Conservation (phyloP, 2,329 filamentous ascomycete genomes). For the Trichophyton benhamiae region DNA sequence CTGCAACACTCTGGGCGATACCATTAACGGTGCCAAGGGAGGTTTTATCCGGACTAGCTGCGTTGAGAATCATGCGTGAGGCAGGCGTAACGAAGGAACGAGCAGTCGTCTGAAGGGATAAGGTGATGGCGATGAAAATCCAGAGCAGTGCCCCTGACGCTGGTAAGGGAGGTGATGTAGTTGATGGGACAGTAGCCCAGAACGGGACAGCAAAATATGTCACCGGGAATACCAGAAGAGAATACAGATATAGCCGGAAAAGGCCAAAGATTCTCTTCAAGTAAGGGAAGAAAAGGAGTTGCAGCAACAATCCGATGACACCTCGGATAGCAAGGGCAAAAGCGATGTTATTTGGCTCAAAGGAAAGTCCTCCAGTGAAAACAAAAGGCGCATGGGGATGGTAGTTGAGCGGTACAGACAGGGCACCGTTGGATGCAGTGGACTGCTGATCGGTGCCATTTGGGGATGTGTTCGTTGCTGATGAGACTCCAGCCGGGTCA, state of each 20-base stretch:
- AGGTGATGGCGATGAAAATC: not conserved
- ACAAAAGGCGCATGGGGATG: not conserved
- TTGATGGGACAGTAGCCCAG: not conserved
- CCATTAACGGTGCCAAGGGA: not conserved
- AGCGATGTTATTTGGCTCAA: not conserved
- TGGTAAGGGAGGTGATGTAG: not conserved
- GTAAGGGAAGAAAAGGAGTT: not conserved
- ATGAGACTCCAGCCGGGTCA: not conserved
- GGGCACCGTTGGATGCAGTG: not conserved
- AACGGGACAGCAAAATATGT: not conserved
- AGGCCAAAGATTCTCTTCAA: not conserved
- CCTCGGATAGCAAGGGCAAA: not conserved
- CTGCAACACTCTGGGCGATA: not conserved
- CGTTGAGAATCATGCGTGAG: not conserved
- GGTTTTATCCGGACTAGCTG: not conserved
- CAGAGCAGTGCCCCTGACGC: not conserved
- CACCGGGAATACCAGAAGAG: not conserved
- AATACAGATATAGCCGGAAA: not conserved
- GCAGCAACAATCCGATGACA: not conserved
- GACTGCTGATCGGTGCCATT: not conserved
- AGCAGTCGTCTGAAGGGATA: not conserved
- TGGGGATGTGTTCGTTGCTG: not conserved
- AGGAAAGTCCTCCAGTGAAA: not conserved
- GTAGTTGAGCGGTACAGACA: not conserved
- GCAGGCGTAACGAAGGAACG: not conserved